phyloP scores from a whole-genome alignment of 106 monocot genomes.

The Acanthochlamys bracteata region DNA sequence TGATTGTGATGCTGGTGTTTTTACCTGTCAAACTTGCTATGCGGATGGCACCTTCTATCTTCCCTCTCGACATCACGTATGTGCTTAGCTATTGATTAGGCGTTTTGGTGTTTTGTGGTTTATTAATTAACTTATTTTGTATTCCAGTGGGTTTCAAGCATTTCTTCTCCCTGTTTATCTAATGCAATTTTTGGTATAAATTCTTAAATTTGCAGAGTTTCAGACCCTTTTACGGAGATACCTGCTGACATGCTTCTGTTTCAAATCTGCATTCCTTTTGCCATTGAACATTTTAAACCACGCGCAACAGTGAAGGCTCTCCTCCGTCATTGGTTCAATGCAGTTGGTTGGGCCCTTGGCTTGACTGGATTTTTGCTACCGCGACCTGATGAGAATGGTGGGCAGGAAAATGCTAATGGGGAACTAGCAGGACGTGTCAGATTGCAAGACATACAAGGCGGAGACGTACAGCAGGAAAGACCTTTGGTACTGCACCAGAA shows the following conservation, averaged over 20 bases:
- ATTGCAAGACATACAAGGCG: slow-evolving; percentile 47
- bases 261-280: slow-evolving; percentile 98
- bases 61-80: slow-evolving; percentile 85
- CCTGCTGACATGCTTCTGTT: slow-evolving; percentile 92
- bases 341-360: slow-evolving; percentile 96
- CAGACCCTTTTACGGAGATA: slow-evolving; percentile 94
- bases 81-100: slow-evolving; percentile 2
- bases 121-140: not conserved
- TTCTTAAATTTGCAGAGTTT: slow-evolving; percentile 46
- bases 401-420: slow-evolving; percentile 53
- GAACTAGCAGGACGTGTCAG: slow-evolving; percentile 37
- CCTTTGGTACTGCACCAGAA: slow-evolving; percentile 34
- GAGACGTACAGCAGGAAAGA: slow-evolving; percentile 24
- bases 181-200: not conserved
- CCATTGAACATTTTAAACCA: slow-evolving; percentile 93
- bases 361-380: slow-evolving; percentile 88
- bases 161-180: not conserved
- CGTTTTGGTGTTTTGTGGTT: not conserved
- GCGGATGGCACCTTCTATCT: slow-evolving; percentile 81
- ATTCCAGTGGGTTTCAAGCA: too few species aligned
- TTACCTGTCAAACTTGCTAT: slow-evolving; percentile 97
- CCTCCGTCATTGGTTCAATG: slow-evolving; percentile 75
- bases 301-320: slow-evolving; percentile 76
- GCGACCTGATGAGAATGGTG: slow-evolving; percentile 57
- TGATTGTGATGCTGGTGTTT: slow-evolving; percentile 98